Percentiles rank a stretch among this genome's conserved stretches.
Conservation (phyloP, 1,139 yeast species). For the Yamadazyma diddensiae region DNA sequence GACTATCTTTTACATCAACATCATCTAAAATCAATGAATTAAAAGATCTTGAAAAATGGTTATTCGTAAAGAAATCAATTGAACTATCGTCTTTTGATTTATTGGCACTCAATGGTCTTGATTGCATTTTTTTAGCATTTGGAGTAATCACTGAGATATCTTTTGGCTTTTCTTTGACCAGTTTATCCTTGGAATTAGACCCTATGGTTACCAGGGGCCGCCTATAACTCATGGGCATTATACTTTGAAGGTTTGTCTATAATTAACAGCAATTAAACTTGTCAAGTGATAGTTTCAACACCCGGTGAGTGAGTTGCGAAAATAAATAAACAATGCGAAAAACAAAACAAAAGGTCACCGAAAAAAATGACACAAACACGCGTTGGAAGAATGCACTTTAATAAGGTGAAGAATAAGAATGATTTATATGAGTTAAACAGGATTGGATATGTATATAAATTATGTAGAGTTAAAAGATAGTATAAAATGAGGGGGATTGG, state of each 20-base stretch:
- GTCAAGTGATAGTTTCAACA: too few species aligned
- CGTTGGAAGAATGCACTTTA: background rate
- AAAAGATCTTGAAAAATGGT: constrained; percentile 44
- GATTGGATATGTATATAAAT: too few species aligned
- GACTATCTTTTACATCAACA: constrained; percentile 1
- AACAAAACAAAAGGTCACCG: background rate
- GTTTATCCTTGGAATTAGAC: too few species aligned
- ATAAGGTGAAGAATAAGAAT: background rate
- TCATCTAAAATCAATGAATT: constrained; percentile 46
- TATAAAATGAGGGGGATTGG: too few species aligned
- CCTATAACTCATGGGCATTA: constrained; percentile 24
- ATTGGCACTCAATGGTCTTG: background rate
- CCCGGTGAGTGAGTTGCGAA: constrained; percentile 1
- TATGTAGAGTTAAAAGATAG: too few species aligned
- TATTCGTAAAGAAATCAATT: constrained; percentile 39
- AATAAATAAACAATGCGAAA: constrained; percentile 3
- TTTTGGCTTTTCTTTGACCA: background rate
- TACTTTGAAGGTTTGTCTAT: too few species aligned
- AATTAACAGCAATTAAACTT: background rate
- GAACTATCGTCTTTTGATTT: constrained; percentile 6
- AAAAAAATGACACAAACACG: constrained; percentile 3
- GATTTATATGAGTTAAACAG: too few species aligned
- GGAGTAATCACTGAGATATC: constrained; percentile 2
- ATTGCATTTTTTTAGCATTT: constrained; percentile 10
- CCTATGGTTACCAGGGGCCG: constrained; percentile 27